phyloP scores from a whole-genome alignment of 306 rosid genomes.

The Carpinus viminea region DNA sequence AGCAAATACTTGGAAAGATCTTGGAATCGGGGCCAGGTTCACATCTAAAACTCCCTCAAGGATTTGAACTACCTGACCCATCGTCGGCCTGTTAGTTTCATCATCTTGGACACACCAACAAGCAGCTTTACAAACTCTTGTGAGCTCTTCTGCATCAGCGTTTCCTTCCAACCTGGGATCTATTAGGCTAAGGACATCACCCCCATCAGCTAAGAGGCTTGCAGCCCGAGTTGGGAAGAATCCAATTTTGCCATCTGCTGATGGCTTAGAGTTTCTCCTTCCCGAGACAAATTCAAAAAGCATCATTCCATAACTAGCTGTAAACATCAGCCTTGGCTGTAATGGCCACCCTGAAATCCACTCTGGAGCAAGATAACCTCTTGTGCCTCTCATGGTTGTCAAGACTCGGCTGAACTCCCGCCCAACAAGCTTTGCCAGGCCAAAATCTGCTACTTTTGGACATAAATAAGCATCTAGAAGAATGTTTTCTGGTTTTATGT shows the following conservation, averaged over 20 bases:
- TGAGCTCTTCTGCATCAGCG: no score
- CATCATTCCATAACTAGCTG: slow-evolving; percentile 95
- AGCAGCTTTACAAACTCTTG: no score
- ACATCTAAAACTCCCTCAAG: slow-evolving; percentile 66
- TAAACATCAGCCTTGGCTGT: slow-evolving; percentile 89
- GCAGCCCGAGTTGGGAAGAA: slow-evolving; percentile 15
- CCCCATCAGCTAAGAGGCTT: no score
- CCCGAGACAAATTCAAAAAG: slow-evolving; percentile 82
- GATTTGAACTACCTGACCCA: slow-evolving; percentile 65
- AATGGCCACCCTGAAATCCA: slow-evolving; percentile 84
- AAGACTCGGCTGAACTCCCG: slow-evolving; percentile 81
- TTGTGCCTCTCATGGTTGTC: slow-evolving; percentile 94
- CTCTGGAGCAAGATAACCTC: slow-evolving; percentile 91
- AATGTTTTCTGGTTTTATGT: slow-evolving; percentile 69
- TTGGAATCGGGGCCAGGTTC: slow-evolving; percentile 62
- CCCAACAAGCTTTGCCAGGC: slow-evolving; percentile 57
- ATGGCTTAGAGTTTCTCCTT: slow-evolving; percentile 67
- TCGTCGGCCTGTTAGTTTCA: no score
- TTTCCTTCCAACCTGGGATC: no score
- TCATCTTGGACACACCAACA: no score
- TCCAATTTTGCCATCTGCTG: slow-evolving; percentile 49
- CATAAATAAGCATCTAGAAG: slow-evolving; percentile 37
- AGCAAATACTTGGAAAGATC: slow-evolving; percentile 50
- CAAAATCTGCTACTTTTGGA: slow-evolving; percentile 63
- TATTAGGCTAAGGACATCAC: no score